Conservation (phyloP, 768 basidiomycete genomes). For the Tylopilus cervinicoccineus region DNA sequence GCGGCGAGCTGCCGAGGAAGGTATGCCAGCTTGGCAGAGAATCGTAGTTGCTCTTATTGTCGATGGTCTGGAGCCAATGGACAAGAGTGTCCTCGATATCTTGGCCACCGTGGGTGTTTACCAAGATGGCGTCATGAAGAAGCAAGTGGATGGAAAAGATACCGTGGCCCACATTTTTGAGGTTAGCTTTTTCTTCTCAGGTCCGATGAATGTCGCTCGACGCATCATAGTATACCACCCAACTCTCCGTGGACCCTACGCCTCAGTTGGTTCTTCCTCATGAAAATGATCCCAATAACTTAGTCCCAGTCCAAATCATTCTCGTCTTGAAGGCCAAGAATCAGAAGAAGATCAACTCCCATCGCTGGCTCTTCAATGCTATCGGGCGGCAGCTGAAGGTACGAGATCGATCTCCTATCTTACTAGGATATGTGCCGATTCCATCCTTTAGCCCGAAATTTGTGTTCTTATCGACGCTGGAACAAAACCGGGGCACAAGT, state of each 20-base stretch:
- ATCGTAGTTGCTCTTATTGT: constrained; percentile 88
- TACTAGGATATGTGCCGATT: constrained; percentile 3
- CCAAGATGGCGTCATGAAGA: constrained; percentile 95
- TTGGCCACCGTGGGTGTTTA: constrained; percentile 90
- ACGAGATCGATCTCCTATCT: background rate
- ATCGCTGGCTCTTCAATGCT: constrained; percentile 95
- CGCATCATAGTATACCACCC: constrained; percentile 80
- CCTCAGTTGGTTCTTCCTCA: constrained; percentile 91
- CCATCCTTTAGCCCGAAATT: constrained; percentile 65
- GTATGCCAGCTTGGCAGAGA: constrained; percentile 84
- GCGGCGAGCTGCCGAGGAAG: constrained; percentile 78
- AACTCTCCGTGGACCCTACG: constrained; percentile 87
- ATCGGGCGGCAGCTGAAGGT: constrained; percentile 80
- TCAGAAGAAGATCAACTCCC: constrained; percentile 94
- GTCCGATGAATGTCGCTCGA: constrained; percentile 3
- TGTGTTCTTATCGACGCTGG: constrained; percentile 94
- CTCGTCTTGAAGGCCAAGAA: constrained; percentile 91
- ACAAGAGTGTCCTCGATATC: constrained; percentile 89
- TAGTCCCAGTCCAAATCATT: constrained; percentile 91
- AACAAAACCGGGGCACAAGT: constrained; percentile 95
- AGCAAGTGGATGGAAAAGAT: constrained; percentile 82
- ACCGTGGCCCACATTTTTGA: constrained; percentile 95
- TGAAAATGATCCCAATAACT: constrained; percentile 83
- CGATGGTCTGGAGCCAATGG: constrained; percentile 92
- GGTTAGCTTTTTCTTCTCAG: constrained; percentile 38